phyloP scores from a whole-genome alignment of 192 early-diverging fungal genomes.

The Phlyctochytrium bullatum region DNA sequence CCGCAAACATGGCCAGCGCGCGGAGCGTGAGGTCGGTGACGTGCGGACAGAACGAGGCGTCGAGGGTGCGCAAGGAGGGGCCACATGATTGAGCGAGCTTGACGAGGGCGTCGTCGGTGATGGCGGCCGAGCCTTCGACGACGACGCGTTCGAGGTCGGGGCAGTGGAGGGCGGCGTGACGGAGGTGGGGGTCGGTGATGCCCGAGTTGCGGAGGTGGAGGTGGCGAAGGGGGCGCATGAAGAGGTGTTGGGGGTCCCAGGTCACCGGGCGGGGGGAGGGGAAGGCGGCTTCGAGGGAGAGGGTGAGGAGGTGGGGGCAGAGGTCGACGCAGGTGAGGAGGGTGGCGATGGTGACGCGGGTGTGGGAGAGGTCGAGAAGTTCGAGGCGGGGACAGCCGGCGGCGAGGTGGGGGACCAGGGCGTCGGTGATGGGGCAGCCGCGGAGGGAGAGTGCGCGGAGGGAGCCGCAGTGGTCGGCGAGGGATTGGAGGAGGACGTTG shows the following conservation, averaged over 20 bases:
- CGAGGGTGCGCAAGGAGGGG: constrained; percentile 10
- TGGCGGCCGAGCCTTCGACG: constrained; percentile 25
- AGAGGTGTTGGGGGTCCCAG: constrained; percentile 1
- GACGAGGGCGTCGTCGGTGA: constrained; percentile 27
- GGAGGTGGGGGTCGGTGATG: constrained; percentile 17
- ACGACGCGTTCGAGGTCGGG: constrained; percentile 16
- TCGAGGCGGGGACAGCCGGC: constrained; percentile 10
- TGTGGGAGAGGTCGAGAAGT: constrained; percentile 33
- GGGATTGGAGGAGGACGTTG: constrained; percentile 35
- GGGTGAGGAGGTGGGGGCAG: constrained; percentile 10
- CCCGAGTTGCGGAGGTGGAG: constrained; percentile 27
- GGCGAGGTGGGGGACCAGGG: constrained; percentile 20
- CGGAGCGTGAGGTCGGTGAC: constrained; percentile 21
- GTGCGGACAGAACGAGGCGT: constrained; percentile 12
- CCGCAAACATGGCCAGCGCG: constrained; percentile 8
- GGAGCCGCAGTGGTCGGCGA: constrained; percentile 28
- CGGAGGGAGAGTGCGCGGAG: constrained; percentile 21
- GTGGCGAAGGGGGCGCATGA: constrained; percentile 7
- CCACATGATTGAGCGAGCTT: constrained; percentile 1
- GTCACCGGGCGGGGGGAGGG: constrained; percentile 3
- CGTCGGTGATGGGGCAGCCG: constrained; percentile 34
- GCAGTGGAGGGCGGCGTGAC: constrained; percentile 14
- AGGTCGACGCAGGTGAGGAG: constrained; percentile 18
- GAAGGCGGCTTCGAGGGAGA: constrained; percentile 26
- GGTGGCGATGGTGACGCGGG: constrained; percentile 14